Base-by-base conservation (phyloP, 1,284 basidiomycete genomes). In the Entoloma clypeatum region DNA sequence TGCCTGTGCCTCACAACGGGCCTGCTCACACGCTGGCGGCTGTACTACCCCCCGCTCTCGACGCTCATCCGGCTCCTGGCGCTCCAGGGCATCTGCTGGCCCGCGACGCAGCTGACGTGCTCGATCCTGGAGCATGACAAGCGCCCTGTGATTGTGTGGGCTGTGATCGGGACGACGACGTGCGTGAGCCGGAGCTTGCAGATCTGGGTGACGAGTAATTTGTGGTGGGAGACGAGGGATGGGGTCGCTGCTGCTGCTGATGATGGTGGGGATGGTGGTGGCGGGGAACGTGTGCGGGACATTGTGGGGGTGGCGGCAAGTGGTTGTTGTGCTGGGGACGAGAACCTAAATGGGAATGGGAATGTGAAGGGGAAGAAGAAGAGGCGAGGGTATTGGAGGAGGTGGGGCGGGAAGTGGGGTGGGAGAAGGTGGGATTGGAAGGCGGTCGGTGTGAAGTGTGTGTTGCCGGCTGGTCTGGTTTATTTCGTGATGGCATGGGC, bases 1-100 rank as follows among this genome's bases (percentile, higher is more conserved):
- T 90, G 86, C 41, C 75, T 90, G 33, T 68, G 72, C 27, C 69
- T 92, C 6, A 87, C 89, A 4, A 88, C 86, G 0, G 86, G 90
- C 14, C 76, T 92, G 1, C 68, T 91, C 26, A 77, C 77, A 13
- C 78, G 89, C 30, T 92, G 89, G 89, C 72, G 78, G 26, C 72
- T 84, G 0, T 91, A 92, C 63, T 92, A 92, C 54, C 75, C 85
- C 0, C 82, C 86, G 1, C 64, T 88, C 18, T 74, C 89, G 2
- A 86, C 89, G 3, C 75, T 92, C 39, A 86, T 92, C 53, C 80
- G 89, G 7, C 77, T 92, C 2, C 72, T 92, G 33, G 87, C 84
- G 0, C 67, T 92, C 1, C 89, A 92, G 62, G 84, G 86, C 6
- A 90, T 92, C 45, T 86, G 88, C 60, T 92, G 90, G 89, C 87